Base-by-base conservation (phyloP, 2,329 filamentous ascomycete genomes). In the Stromatinia cepivora region DNA sequence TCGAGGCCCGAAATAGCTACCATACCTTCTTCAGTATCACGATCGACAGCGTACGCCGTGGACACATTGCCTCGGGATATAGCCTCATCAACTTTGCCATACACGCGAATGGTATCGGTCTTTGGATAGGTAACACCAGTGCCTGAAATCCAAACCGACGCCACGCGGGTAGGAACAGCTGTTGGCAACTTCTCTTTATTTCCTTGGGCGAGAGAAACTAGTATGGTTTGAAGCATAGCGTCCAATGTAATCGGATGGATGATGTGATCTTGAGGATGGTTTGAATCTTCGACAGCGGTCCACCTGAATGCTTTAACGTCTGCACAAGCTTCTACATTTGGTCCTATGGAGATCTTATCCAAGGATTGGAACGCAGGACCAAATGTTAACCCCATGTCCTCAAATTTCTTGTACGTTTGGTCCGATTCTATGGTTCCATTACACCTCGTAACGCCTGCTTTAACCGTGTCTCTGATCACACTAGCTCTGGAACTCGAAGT, bases 161-260 rank as follows among this genome's bases (percentile, higher is more conserved):
- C 17, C 5, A 64, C 31, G 3, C 11, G 20, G 13, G 61, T 64
- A 36, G 61, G 61, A 52, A 64, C 46, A 45, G 46, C 42, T 13
- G 65, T 39, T 15, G 31, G n/a, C 4, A 17, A 5, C 34, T 52
- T 53, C 36, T 54, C 22, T n/a, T 39, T 52, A 36, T 31, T 42
- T 22, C 1, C 79, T 79, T 34, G 53, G 15, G 59, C 52, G 8
- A 66, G 54, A 61, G 64, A 54, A 25, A 56, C 48, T n/a, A n/a
- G 36, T 22, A 39, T 48, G 15, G 66, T 45, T 28, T 72, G 71
- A 56, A 66, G 54, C 28, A 87, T 83, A 2, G 83, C 78, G 72
- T 88, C 86, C 20, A 88, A 78, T 0, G 85, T 87, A 7, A 84
- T 81, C 0, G 86, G 86, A 71, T 88, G 86, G 34, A 88, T 81